These are phyloP conservation scores for Suhomyces yuchorum DNA, from an alignment of 1,139 yeast genomes.

Conservation along the genomic window DNA sequence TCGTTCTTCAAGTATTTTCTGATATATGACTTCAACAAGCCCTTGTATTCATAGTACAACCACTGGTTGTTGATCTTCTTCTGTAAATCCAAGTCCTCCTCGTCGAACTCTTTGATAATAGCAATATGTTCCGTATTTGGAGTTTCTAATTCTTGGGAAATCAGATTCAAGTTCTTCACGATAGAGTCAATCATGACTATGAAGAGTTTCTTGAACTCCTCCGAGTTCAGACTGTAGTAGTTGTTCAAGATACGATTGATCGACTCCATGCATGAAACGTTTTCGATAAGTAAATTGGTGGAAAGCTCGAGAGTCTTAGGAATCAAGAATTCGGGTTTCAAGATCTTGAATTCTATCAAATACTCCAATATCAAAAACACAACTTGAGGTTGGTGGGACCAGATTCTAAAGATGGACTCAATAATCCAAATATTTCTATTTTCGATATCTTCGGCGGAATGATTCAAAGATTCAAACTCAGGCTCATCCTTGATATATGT, in stretches of 20 bases:
- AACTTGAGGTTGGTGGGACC: slow-evolving; percentile 83
- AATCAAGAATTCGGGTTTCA: slow-evolving; percentile 45
- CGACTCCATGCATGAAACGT: slow-evolving; percentile 51
- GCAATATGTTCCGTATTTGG: slow-evolving; percentile 26
- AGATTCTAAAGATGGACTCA: slow-evolving; percentile 68
- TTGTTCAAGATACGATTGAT: slow-evolving; percentile 39
- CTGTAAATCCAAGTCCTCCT: slow-evolving; percentile 28
- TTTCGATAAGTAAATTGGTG: slow-evolving; percentile 40
- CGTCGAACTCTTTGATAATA: slow-evolving; percentile 31
- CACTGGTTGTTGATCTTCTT: slow-evolving; percentile 40
- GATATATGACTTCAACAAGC: slow-evolving; percentile 44
- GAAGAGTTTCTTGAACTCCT: slow-evolving; percentile 26
- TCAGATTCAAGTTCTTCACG: slow-evolving; percentile 38
- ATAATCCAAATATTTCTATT: slow-evolving; percentile 50
- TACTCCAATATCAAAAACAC: slow-evolving; percentile 72
- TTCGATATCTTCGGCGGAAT: slow-evolving; percentile 37
- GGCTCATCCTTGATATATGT: slow-evolving; percentile 35
- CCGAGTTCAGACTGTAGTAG: slow-evolving; percentile 14
- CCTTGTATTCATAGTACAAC: slow-evolving; percentile 48
- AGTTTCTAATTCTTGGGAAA: slow-evolving; percentile 27
- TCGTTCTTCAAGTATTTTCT: slow-evolving; percentile 31
- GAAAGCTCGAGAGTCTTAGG: slow-evolving; percentile 43
- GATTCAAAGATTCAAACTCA: slow-evolving; percentile 39
- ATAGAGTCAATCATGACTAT: slow-evolving; percentile 40
- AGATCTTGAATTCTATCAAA: slow-evolving; percentile 53